A percentile compares a stretch with the other conserved stretches of the same genome.
Evolutionary conservation across 176 grass and related monocot species (phyloP).

Genomic region (Neostapfia colusana): DNA sequence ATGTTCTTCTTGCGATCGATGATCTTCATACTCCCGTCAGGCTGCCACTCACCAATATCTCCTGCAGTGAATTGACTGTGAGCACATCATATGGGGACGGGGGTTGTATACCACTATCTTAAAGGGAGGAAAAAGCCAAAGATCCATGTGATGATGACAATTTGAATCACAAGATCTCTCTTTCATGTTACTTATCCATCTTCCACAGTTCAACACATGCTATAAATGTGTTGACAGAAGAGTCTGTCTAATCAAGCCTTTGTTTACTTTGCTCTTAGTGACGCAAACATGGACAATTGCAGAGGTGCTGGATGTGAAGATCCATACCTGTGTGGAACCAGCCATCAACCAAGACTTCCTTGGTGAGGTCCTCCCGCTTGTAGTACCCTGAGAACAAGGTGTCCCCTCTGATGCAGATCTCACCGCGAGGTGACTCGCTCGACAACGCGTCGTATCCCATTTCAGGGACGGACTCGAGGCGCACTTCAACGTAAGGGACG

Average conservation of each 20-base stretch:
- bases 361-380: conserved; percentile 88
- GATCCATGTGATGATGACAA: not conserved
- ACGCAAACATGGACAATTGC: not conserved
- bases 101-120: not conserved
- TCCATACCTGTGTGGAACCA: conserved; percentile 92
- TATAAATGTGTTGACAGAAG: conserved; percentile 19
- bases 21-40: conserved; percentile 92
- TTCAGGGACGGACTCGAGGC: conserved; percentile 84
- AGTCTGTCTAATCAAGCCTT: not conserved
- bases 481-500: conserved; percentile 77
- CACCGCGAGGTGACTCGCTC: conserved; percentile 65
- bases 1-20: conserved; percentile 99
- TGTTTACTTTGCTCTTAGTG: conserved; percentile 1
- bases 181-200: not conserved
- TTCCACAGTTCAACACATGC: not conserved
- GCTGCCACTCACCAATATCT: conserved; percentile 95
- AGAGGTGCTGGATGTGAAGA: not conserved
- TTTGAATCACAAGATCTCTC: not conserved
- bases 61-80: conserved; percentile 48
- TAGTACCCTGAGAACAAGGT: conserved; percentile 94
- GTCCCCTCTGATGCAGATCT: conserved; percentile 83
- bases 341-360: conserved; percentile 76
- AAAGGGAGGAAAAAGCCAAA: not conserved
- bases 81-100: not conserved
- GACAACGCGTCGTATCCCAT: conserved; percentile 84